Evolutionary conservation across 2,329 filamentous ascomycete genomes (phyloP), one percentile per base, ranked within the genome.

Genomic region (Aphanoascus verrucosus): DNA sequence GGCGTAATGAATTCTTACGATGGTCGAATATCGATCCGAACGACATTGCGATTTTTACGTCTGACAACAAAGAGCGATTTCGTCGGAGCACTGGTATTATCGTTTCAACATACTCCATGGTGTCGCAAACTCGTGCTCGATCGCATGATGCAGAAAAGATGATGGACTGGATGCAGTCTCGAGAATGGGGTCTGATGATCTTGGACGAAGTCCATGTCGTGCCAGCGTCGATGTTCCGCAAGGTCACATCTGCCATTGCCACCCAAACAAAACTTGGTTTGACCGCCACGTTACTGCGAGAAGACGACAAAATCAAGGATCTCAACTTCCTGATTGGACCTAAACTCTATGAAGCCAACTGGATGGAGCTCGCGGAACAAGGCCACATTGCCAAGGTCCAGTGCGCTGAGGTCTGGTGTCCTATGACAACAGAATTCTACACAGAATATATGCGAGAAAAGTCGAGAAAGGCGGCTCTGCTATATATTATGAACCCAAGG

Each of bases 381-480:
- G 93, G 93, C 0, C 90, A 96, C 65, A 98, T 98, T 67, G 93
- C 93, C 35, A 85, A 88, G 61, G 93, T 98, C 1, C 93, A 98
- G 69, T 98, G 93, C 68, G 93, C 93, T 12, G 93, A 98, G 69
- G 93, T 98, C 5, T 98, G 93, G 93, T 98, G 93, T 65, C 89
- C 91, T 1, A 98, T 98, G 93, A 94, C 93, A 0, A 93, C 90
- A 0, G 93, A 98, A 62, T 98, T 98, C 67, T 97, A 96, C 68
- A 85, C 88, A 15, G 88, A 97, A 67, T 98, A 97, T 70, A 79
- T 97, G 56, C 77, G 80, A 52, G 80, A 81, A 57, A 83, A 82
- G 11, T 81, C 81, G 14, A 76, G 82, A 57, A 85, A 85, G 66
- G 76, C 80, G 34, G 77, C 78, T 7, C 69, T 88, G 5, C 79